Percentiles rank a stretch among this genome's conserved stretches.
These are phyloP conservation scores for Leccinum imitatum DNA, from an alignment of 768 basidiomycete species.

Conservation along the genomic window DNA sequence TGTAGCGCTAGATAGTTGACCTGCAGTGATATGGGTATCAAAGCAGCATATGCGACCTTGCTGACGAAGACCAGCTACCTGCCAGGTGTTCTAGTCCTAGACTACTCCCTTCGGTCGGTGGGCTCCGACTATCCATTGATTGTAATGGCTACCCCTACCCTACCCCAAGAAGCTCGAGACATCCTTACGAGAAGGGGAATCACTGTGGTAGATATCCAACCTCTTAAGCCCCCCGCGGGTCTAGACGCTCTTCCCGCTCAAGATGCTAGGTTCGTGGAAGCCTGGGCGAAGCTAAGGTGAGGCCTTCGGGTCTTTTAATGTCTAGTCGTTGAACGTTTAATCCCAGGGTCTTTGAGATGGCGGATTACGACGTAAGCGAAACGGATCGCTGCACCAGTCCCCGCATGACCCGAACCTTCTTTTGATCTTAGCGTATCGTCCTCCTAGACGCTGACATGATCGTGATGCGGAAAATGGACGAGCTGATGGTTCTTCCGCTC, in stretches of 20 bases:
- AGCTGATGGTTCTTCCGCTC: conserved; percentile 54
- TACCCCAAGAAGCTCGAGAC: conserved; percentile 50
- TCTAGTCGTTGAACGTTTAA: neutral
- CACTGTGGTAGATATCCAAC: conserved; percentile 54
- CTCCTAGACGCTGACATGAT: conserved; percentile 91
- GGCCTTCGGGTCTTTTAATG: conserved; percentile 9
- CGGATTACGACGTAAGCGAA: conserved; percentile 59
- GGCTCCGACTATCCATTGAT: conserved; percentile 72
- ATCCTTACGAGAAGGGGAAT: conserved; percentile 57
- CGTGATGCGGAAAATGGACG: conserved; percentile 80
- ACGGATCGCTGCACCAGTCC: neutral
- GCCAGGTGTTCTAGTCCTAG: conserved; percentile 54
- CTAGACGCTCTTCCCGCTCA: conserved; percentile 32
- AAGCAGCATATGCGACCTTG: conserved; percentile 72
- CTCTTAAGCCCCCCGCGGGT: conserved; percentile 51
- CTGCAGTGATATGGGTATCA: conserved; percentile 32
- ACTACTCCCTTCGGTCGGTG: conserved; percentile 50
- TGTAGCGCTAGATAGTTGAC: neutral
- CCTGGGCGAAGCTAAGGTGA: conserved; percentile 63
- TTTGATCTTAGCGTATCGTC: conserved; percentile 58
- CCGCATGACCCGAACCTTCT: conserved; percentile 1
- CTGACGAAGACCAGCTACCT: conserved; percentile 67
- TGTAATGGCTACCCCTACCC: conserved; percentile 66
- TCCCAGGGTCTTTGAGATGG: conserved; percentile 58
- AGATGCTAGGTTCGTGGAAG: conserved; percentile 56